These are phyloP conservation scores for Tuber borchii DNA, from an alignment of 495 filamentous ascomycete species.

Conservation along the genomic window DNA sequence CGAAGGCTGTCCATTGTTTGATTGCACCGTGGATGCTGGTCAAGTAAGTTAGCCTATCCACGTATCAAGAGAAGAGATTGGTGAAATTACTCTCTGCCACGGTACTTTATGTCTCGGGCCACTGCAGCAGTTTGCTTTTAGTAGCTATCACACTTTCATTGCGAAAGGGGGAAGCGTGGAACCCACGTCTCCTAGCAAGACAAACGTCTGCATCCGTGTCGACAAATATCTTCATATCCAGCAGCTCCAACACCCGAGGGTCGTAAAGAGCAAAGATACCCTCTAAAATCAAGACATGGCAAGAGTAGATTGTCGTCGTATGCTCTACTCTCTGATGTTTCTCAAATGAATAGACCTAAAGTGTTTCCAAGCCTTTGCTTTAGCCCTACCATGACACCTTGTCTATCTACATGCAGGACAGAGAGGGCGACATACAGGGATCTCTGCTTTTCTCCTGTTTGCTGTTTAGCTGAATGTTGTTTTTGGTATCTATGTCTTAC, in stretches of 20 bases:
- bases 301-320: constrained; percentile 87
- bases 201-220: constrained; percentile 95
- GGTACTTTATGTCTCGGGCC: constrained; percentile 41
- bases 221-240: constrained; percentile 96
- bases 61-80: background rate
- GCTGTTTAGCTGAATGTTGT: constrained; percentile 8
- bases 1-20: constrained; percentile 94
- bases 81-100: constrained; percentile 37
- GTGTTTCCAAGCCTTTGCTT: constrained; percentile 2
- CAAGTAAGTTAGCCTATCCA: constrained; percentile 8
- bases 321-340: constrained; percentile 73
- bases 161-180: background rate
- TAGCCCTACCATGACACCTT: background rate
- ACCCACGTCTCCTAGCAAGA: constrained; percentile 78
- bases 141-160: constrained; percentile 10
- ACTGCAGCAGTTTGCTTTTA: constrained; percentile 26
- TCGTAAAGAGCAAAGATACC: constrained; percentile 95
- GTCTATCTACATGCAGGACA: background rate
- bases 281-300: constrained; percentile 90
- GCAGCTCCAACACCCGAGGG: constrained; percentile 69
- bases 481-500: constrained; percentile 8
- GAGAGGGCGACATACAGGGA: constrained; percentile 51
- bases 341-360: constrained; percentile 76
- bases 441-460: constrained; percentile 77
- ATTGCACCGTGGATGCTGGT: constrained; percentile 74